Conservation (phyloP, 2,329 filamentous ascomycete genomes). For the Stachybotrys echinatus region DNA sequence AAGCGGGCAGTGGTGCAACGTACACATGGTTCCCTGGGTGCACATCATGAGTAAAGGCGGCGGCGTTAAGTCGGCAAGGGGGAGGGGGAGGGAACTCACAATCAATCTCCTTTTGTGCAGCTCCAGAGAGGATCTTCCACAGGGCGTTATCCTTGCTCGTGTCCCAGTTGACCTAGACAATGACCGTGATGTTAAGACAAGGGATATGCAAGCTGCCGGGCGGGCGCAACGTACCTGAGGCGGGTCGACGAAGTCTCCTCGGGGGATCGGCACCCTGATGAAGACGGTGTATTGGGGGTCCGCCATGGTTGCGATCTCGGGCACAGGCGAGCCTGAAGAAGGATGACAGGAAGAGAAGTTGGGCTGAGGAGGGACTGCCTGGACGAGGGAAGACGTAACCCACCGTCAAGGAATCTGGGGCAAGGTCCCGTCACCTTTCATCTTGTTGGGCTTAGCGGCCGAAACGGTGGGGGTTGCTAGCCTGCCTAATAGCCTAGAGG, state of each 20-base stretch:
- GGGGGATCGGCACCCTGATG: conserved; percentile 81
- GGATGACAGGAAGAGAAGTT: conserved; percentile 1
- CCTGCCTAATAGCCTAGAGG: too few species aligned
- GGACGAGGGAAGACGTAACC: neutral
- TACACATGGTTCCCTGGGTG: conserved; percentile 70
- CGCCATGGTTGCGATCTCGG: conserved; percentile 27
- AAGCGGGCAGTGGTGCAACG: conserved; percentile 23
- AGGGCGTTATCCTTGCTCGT: conserved; percentile 78
- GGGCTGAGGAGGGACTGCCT: conserved; percentile 3
- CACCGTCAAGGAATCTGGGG: conserved; percentile 4
- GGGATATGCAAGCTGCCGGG: neutral
- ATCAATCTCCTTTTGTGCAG: conserved; percentile 77
- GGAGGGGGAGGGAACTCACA: conserved; percentile 50
- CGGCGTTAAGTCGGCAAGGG: neutral
- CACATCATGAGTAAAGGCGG: neutral
- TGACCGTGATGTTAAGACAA: neutral
- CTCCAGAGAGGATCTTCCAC: conserved; percentile 84
- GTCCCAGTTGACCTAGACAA: conserved; percentile 75
- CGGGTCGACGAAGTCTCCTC: conserved; percentile 86
- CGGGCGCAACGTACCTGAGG: conserved; percentile 57
- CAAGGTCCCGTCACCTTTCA: neutral
- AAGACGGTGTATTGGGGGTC: conserved; percentile 68
- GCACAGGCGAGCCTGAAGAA: conserved; percentile 9
- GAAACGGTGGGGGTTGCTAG: neutral
- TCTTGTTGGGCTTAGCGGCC: neutral